Evolutionary conservation across 805 yeast genomes (phyloP).

Genomic region (Candida jianshihensis): DNA sequence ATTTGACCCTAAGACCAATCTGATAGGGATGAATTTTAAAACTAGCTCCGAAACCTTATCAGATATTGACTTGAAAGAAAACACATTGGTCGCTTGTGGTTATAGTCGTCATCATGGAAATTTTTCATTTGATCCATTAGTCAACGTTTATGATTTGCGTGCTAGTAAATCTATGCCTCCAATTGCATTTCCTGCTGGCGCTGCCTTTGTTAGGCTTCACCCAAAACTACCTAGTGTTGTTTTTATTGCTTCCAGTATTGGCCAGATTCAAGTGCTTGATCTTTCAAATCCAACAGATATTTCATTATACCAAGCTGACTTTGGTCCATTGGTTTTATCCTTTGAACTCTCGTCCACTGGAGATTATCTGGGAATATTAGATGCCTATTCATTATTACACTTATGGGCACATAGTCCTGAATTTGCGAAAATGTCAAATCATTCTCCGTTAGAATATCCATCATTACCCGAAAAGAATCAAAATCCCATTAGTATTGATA

Average conservation of each 20-base stretch:
- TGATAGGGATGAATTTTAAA: conserved; percentile 44
- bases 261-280: conserved; percentile 84
- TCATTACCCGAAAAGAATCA: conserved; percentile 30
- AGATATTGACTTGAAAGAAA: conserved; percentile 58
- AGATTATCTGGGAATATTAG: conserved; percentile 66
- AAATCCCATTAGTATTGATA: conserved; percentile 33
- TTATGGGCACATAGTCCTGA: conserved; percentile 55
- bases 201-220: conserved; percentile 75
- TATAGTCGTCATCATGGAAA: conserved; percentile 57
- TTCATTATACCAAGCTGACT: conserved; percentile 59
- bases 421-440: conserved; percentile 35
- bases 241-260: conserved; percentile 64
- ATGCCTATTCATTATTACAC: conserved; percentile 36
- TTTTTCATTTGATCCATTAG: conserved; percentile 66
- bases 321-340: conserved; percentile 29
- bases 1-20: conserved; percentile 46
- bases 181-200: conserved; percentile 84
- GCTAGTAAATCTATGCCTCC: conserved; percentile 69
- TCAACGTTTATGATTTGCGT: conserved; percentile 74
- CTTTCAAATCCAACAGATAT: conserved; percentile 69
- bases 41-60: conserved; percentile 59
- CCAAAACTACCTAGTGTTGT: conserved; percentile 79
- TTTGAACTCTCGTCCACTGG: conserved; percentile 48
- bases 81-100: conserved; percentile 74
- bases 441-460: conserved; percentile 51